A percentile compares a stretch with the other conserved stretches of the same genome.
These are phyloP conservation scores for Phytophthora palmivora DNA, from an alignment of 352 stramenopile genomes.

Conservation along the genomic window DNA sequence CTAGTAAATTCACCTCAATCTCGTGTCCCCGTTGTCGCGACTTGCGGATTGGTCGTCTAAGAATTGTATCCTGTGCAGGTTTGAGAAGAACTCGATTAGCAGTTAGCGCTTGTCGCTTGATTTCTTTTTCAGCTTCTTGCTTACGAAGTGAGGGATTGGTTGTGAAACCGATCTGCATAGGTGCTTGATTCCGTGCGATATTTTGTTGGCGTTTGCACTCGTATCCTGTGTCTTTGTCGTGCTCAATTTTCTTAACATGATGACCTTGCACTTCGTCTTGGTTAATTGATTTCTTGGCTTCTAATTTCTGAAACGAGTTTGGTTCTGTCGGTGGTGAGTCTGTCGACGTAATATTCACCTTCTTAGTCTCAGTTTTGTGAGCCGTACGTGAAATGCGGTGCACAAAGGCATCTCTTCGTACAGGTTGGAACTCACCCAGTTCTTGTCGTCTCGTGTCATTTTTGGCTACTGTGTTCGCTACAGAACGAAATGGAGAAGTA, in stretches of 20 bases:
- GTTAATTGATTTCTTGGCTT: not conserved
- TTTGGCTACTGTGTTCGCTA: not conserved
- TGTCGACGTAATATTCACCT: not conserved
- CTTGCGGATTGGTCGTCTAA: conserved; percentile 42
- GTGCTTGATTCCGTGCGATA: conserved; percentile 75
- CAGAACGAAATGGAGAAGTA: not conserved
- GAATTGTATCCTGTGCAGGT: not conserved
- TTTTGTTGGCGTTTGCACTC: conserved; percentile 73
- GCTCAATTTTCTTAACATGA: not conserved
- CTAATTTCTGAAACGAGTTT: not conserved
- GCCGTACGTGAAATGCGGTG: not conserved
- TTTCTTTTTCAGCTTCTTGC: conserved; percentile 18
- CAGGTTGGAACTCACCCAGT: not conserved
- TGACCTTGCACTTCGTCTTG: not conserved
- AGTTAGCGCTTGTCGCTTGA: conserved; percentile 13
- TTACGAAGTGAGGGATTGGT: conserved; percentile 61
- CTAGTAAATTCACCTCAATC: not conserved
- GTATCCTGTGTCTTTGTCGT: conserved; percentile 48
- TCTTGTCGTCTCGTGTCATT: not conserved
- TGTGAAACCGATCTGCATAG: conserved; percentile 60
- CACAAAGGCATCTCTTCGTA: not conserved
- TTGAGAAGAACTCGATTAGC: conserved; percentile 3
- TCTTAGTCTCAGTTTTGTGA: not conserved
- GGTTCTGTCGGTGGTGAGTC: not conserved
- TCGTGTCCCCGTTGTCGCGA: conserved; percentile 42